Percentiles rank a stretch among this genome's conserved stretches.
Conservation (phyloP, 2,329 filamentous ascomycete species). For the Paecilomyces niveus region DNA sequence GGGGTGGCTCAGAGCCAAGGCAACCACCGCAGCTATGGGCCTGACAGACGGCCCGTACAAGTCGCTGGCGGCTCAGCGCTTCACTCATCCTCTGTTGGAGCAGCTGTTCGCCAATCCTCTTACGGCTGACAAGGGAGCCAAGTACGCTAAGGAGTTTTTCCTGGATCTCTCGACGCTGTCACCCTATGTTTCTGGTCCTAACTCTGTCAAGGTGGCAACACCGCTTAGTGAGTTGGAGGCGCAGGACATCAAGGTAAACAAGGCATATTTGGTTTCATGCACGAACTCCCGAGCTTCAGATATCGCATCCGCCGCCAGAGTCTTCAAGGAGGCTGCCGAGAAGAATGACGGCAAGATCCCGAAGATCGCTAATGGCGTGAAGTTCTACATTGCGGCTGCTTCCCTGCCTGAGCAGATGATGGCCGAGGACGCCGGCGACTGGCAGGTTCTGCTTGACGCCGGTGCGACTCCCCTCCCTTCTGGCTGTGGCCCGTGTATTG, state of each 20-base stretch:
- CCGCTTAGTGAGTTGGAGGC: slow-evolving; percentile 66
- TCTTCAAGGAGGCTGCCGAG: slow-evolving; percentile 70
- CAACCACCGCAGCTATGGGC: slow-evolving; percentile 61
- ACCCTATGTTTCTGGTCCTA: slow-evolving; percentile 79
- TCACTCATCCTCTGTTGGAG: slow-evolving; percentile 68
- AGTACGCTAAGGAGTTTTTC: slow-evolving; percentile 76
- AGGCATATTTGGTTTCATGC: slow-evolving; percentile 83
- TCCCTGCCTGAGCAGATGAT: slow-evolving; percentile 68
- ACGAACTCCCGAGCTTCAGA: slow-evolving; percentile 82
- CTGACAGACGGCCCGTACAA: slow-evolving; percentile 41
- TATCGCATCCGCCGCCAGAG: slow-evolving; percentile 70
- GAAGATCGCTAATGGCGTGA: slow-evolving; percentile 67
- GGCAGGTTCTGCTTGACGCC: slow-evolving; percentile 73
- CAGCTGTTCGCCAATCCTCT: slow-evolving; percentile 61
- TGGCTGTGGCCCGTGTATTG: slow-evolving; percentile 81
- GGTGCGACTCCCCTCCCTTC: slow-evolving; percentile 66
- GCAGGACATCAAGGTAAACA: slow-evolving; percentile 70
- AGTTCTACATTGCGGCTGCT: slow-evolving; percentile 86
- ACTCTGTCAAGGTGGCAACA: slow-evolving; percentile 81
- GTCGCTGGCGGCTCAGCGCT: slow-evolving; percentile 47
- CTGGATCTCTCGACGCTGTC: slow-evolving; percentile 76
- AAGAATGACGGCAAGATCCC: slow-evolving; percentile 55
- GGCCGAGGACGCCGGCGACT: slow-evolving; percentile 75
- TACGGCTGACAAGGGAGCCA: slow-evolving; percentile 65
- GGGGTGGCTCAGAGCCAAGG: slow-evolving; percentile 69